Percentiles rank a stretch among this genome's conserved stretches.
These are phyloP conservation scores for Quercus engelmannii DNA, from an alignment of 306 rosid genomes.

Conservation along the genomic window DNA sequence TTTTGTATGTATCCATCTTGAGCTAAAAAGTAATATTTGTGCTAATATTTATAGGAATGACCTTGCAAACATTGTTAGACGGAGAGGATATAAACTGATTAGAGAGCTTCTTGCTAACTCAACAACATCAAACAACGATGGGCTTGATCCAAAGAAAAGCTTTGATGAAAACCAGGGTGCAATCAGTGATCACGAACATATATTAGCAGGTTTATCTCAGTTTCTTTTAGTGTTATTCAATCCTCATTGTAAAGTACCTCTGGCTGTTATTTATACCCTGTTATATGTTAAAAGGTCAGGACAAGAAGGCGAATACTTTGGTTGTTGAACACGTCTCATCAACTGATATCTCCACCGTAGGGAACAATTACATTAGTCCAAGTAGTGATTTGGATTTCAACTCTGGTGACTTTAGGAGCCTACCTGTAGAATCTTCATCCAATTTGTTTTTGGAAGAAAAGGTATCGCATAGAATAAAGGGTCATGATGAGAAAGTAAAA, in stretches of 20 bases:
- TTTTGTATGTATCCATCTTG: neutral
- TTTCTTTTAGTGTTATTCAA: constrained; percentile 21
- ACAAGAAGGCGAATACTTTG: constrained; percentile 22
- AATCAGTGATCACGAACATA: constrained; percentile 19
- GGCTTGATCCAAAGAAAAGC: constrained; percentile 13
- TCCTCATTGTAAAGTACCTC: constrained; percentile 2
- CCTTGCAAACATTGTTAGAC: constrained; percentile 84
- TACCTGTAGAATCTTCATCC: constrained; percentile 20
- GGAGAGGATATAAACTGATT: constrained; percentile 79
- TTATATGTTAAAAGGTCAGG: constrained; percentile 70
- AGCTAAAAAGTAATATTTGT: neutral
- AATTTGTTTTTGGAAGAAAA: constrained; percentile 5
- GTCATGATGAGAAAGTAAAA: constrained; percentile 31
- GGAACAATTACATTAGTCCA: constrained; percentile 15
- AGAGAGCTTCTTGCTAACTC: constrained; percentile 57
- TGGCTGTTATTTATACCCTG: constrained; percentile 37
- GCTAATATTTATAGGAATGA: constrained; percentile 49
- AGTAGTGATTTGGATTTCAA: constrained; percentile 14
- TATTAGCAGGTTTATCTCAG: constrained; percentile 44
- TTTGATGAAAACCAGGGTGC: constrained; percentile 24
- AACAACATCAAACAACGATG: constrained; percentile 14
- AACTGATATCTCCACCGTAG: neutral
- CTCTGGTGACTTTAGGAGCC: constrained; percentile 15
- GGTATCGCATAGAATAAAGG: constrained; percentile 12
- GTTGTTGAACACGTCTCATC: constrained; percentile 9